Base-by-base conservation (phyloP, 257 asterid genomes). In the Solanum chmielewskii region DNA sequence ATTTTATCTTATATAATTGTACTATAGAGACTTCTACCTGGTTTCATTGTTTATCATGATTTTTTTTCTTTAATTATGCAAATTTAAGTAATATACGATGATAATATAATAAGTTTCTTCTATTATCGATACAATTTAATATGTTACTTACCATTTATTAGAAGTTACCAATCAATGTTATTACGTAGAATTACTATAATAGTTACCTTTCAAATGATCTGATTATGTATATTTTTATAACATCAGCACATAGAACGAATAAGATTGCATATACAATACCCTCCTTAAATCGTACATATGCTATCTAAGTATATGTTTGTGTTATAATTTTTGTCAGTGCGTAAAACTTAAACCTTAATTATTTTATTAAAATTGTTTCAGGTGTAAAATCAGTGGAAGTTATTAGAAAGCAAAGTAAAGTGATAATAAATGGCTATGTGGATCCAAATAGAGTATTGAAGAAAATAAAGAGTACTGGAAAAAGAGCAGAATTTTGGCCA, bases 401-500 rank as follows among this genome's bases (percentile, higher is more conserved):
- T 1, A 90, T 90, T 88, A 37, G 98, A 87, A 94, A 94, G 90
- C 95, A 93, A 37, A 93, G 94, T 86, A 89, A 93, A 0, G 93
- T 96, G 11, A 94, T 90, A 21, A 96, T 96, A 35, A 93, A 90
- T 52, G 99, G 99, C 0, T 91, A 85, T 49, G 90, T 96, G 10
- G 99, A 96, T 86, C 91, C 98, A 49, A 94, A 91, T 66, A 92
- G 93, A 82, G 98, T 94, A 29, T 85, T 94, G 21, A 92, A 94
- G 85, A 94, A 91, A 74, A 92, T 96, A 86, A 96, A 93, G 88
- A 90, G 76, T 87, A 94, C 98, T 0, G 98, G 99, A 42, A 96
- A 96, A 83, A 89, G 95, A 88, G 99, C 98, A 1, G 96, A 94
- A 20, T 91, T 96, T 42, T 96, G 98, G 98, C 99, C 99, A 21